Evolutionary conservation across 345 rosid genomes (phyloP), one percentile per base, ranked within the genome.

Genomic region (Stellera chamaejasme): DNA sequence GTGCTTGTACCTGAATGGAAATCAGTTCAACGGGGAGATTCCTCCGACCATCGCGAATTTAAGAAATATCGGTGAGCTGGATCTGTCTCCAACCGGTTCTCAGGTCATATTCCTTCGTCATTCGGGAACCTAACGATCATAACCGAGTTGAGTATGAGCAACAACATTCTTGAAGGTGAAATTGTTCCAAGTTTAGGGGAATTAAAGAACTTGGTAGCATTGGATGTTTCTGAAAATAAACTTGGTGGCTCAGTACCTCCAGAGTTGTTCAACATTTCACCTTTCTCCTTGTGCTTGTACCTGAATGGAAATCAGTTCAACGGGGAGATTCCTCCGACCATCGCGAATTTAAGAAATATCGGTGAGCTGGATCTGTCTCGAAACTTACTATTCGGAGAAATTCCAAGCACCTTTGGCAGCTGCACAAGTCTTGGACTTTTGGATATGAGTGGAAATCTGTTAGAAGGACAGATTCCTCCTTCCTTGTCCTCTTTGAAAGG

Each of bases 401-500:
- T 76, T 57, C 81, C 79, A 2, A 3, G 12, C 15, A 58, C 46
- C 3, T 54, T 76, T 6, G 75, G 72, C 13, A 48, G 46, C 25
- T 73, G 79, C 43, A 10, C 15, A 27, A 44, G 10, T 10, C 45
- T 76, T 52, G 61, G 53, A 23, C 0, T 9, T 7, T 59, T 74
- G 10, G 0, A 10, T 13, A 0, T 73, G 64, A 36, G 9, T 0
- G 58, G 52, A 0, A 73, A 75, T 43, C 53, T 45, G 5, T 70
- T 75, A 3, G 50, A 52, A 28, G 76, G 77, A 0, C 2, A 23
- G 13, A 69, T 79, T n/a, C 73, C 84, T 15, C 6, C 54, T 0
- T 69, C 75, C 6, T 58, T 79, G 5, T 26, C 65, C 58, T 57
- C 59, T 2, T 43, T 76, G 42, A 49, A 54, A 63, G 73, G 69